Evolutionary conservation across 2,329 filamentous ascomycete genomes (phyloP).

Genomic region (Cytospora paraplurivora): DNA sequence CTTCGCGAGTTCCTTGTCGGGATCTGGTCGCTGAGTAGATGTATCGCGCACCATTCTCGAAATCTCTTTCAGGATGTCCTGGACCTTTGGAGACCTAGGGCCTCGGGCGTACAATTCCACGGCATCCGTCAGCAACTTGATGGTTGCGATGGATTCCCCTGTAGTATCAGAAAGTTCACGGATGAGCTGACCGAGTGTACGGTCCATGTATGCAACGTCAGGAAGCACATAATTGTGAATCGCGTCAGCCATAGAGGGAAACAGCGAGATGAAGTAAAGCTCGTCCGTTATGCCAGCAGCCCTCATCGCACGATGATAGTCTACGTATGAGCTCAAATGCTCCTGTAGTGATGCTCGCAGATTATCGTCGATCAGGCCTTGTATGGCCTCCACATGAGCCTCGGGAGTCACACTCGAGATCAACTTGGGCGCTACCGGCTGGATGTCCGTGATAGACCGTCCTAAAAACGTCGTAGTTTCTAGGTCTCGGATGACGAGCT

Average conservation of each 20-base stretch:
- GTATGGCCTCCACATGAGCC: background rate
- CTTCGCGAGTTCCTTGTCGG: background rate
- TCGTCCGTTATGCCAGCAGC: background rate
- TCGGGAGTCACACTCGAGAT: constrained; percentile 1
- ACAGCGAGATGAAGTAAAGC: constrained; percentile 20
- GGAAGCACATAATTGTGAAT: background rate
- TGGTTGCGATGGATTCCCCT: background rate
- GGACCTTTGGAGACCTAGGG: constrained; percentile 14
- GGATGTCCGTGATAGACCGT: constrained; percentile 9
- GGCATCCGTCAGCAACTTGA: background rate
- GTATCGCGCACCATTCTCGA: background rate
- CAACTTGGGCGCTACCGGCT: background rate
- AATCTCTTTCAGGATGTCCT: constrained; percentile 12
- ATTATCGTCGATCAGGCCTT: background rate
- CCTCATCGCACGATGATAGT: background rate
- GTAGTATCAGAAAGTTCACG: background rate
- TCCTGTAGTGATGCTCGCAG: background rate
- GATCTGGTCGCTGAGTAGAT: background rate
- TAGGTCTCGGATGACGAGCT: background rate
- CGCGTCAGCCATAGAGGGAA: constrained; percentile 7
- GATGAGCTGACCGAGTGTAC: background rate
- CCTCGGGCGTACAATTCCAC: background rate
- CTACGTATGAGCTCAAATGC: background rate
- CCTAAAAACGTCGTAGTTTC: background rate
- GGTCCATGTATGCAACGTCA: background rate